phyloP scores from a whole-genome alignment of 2,329 filamentous ascomycete species.

The Hypomyces rosellus region DNA sequence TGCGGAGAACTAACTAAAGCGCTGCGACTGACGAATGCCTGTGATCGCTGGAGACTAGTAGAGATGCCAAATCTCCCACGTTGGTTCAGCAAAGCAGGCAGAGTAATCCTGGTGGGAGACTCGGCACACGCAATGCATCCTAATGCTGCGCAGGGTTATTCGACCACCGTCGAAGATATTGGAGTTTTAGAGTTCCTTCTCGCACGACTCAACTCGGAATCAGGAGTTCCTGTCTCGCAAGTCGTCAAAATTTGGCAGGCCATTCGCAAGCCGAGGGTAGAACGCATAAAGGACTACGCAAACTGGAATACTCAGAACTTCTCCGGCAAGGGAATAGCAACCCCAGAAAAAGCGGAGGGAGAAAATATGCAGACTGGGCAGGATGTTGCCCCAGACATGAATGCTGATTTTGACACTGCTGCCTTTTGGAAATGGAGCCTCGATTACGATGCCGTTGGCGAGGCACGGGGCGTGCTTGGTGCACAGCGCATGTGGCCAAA shows the following conservation, averaged over 20 bases:
- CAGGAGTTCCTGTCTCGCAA: not conserved
- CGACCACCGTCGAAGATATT: slow-evolving; percentile 12
- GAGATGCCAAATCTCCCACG: slow-evolving; percentile 18
- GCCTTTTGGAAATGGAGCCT: slow-evolving; percentile 11
- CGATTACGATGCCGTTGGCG: slow-evolving; percentile 17
- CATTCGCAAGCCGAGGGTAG: slow-evolving; percentile 16
- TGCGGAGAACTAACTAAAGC: slow-evolving; percentile 13
- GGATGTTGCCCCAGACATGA: slow-evolving; percentile 4
- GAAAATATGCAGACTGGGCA: slow-evolving; percentile 1
- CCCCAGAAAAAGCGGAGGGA: not conserved
- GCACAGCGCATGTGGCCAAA: too few species aligned
- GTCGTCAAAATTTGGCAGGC: slow-evolving; percentile 13
- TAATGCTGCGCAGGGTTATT: slow-evolving; percentile 10
- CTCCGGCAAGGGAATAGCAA: not conserved
- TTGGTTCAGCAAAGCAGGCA: slow-evolving; percentile 15
- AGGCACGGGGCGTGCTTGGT: slow-evolving; percentile 1
- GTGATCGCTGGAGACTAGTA: slow-evolving; percentile 18
- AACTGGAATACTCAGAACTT: slow-evolving; percentile 10
- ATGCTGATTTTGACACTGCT: slow-evolving; percentile 4
- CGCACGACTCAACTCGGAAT: not conserved
- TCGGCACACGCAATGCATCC: slow-evolving; percentile 15
- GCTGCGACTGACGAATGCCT: slow-evolving; percentile 10
- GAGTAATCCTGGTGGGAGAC: slow-evolving; percentile 15
- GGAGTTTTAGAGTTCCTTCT: slow-evolving; percentile 8
- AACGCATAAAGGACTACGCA: slow-evolving; percentile 16